A percentile compares a stretch with the other conserved stretches of the same genome.
Evolutionary conservation across 345 rosid genomes (phyloP).

Genomic region (Eucalyptus marginata): DNA sequence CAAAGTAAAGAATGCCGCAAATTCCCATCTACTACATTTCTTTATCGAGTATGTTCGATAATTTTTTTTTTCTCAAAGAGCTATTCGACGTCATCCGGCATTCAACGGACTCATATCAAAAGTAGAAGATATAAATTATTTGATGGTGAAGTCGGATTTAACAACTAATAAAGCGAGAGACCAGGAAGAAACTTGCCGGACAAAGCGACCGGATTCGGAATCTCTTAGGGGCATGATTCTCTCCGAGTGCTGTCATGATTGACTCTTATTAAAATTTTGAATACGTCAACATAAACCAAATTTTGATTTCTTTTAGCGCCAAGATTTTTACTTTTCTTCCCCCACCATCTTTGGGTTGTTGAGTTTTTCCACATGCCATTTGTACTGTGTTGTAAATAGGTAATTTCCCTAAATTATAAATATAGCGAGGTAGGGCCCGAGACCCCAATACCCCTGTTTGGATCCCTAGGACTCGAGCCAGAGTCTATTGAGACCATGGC

Average conservation of each 20-base stretch:
- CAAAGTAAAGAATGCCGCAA: too few species aligned
- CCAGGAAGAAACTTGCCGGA: background rate
- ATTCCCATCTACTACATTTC: background rate
- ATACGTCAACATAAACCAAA: background rate
- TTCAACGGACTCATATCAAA: too few species aligned
- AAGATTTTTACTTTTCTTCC: background rate
- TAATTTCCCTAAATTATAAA: background rate
- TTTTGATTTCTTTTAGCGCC: background rate
- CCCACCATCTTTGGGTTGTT: background rate
- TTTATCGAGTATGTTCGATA: background rate
- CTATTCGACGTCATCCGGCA: background rate
- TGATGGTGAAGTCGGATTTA: background rate
- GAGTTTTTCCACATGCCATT: background rate
- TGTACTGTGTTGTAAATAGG: accelerated
- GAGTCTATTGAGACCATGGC: background rate
- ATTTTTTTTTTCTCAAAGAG: background rate
- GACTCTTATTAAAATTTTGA: background rate
- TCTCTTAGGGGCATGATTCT: background rate
- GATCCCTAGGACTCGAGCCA: accelerated
- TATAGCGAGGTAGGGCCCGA: accelerated
- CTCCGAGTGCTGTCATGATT: background rate
- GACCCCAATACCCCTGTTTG: accelerated
- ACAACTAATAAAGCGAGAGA: background rate
- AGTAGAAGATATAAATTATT: background rate
- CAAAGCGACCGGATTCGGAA: background rate